phyloP scores from a whole-genome alignment of 441 rosid genomes.

The Brassica hybrid region DNA sequence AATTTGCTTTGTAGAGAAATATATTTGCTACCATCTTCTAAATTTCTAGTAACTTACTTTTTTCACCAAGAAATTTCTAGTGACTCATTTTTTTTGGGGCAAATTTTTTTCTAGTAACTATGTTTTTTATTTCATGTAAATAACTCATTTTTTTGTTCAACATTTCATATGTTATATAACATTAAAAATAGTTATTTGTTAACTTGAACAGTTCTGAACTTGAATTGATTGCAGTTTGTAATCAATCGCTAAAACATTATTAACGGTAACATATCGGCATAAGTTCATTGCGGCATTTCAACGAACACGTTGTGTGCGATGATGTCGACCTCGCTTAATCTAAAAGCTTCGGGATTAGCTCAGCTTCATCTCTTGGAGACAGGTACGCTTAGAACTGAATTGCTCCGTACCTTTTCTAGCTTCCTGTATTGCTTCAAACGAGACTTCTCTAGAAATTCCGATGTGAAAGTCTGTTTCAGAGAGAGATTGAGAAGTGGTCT shows the following conservation, averaged over 20 bases:
- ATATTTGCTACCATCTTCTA: neutral
- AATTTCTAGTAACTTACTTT: neutral
- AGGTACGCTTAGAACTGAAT: neutral
- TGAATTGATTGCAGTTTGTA: neutral
- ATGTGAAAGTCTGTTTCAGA: neutral
- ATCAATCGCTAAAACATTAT: neutral
- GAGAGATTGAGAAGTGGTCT: neutral
- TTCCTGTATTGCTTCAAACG: neutral
- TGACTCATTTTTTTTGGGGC: neutral
- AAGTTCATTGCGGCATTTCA: neutral
- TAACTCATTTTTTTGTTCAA: too few species aligned
- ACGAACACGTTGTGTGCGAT: neutral
- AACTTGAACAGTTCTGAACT: slow-evolving; percentile 3
- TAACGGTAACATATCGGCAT: neutral
- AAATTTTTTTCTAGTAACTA: too few species aligned
- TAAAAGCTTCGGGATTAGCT: neutral
- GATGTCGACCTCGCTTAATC: neutral
- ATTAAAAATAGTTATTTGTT: neutral
- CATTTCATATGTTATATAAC: too few species aligned
- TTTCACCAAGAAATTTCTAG: neutral
- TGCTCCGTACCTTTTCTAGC: neutral
- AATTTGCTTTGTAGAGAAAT: neutral
- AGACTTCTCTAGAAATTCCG: neutral
- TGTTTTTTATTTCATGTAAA: neutral
- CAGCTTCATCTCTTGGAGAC: neutral